Percentiles rank a stretch among this genome's conserved stretches.
These are phyloP conservation scores for Pythium dissimile DNA, from an alignment of 352 stramenopile species.

Conservation along the genomic window DNA sequence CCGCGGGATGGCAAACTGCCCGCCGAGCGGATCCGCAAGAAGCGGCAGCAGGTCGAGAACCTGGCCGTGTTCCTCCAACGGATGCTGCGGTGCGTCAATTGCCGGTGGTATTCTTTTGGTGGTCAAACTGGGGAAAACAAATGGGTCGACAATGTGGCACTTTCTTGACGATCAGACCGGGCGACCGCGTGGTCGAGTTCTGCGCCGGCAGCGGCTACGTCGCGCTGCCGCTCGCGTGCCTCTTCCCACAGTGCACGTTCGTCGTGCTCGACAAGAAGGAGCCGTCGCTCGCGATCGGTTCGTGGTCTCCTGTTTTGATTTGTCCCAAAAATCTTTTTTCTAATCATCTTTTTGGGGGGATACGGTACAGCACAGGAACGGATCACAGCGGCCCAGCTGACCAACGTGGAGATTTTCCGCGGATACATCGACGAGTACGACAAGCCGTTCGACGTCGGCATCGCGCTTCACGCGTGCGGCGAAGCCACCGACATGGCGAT, in stretches of 20 bases:
- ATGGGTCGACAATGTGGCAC: not conserved
- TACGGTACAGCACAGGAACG: slow-evolving; percentile 56
- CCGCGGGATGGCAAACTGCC: slow-evolving; percentile 64
- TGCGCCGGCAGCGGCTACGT: slow-evolving; percentile 78
- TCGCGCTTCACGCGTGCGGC: slow-evolving; percentile 77
- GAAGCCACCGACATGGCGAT: slow-evolving; percentile 83
- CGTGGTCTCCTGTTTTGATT: not conserved
- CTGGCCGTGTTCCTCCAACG: slow-evolving; percentile 63
- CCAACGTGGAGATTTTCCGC: slow-evolving; percentile 75
- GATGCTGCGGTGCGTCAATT: slow-evolving; percentile 43
- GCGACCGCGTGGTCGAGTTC: slow-evolving; percentile 80
- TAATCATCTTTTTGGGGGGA: not conserved
- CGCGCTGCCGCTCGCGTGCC: slow-evolving; percentile 63
- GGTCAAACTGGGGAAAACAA: slow-evolving; percentile 9
- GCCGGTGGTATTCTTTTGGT: not conserved
- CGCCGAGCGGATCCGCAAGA: slow-evolving; percentile 51
- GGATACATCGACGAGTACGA: slow-evolving; percentile 71
- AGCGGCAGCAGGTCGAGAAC: slow-evolving; percentile 78
- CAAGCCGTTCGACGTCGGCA: slow-evolving; percentile 68
- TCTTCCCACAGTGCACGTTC: slow-evolving; percentile 73
- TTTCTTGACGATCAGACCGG: slow-evolving; percentile 31
- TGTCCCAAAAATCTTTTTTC: not conserved
- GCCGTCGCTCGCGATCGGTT: slow-evolving; percentile 72
- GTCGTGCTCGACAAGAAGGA: slow-evolving; percentile 79
- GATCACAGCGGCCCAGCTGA: slow-evolving; percentile 49